phyloP scores from a whole-genome alignment of 2,329 filamentous ascomycete genomes.

The Escovopsis sp. region DNA sequence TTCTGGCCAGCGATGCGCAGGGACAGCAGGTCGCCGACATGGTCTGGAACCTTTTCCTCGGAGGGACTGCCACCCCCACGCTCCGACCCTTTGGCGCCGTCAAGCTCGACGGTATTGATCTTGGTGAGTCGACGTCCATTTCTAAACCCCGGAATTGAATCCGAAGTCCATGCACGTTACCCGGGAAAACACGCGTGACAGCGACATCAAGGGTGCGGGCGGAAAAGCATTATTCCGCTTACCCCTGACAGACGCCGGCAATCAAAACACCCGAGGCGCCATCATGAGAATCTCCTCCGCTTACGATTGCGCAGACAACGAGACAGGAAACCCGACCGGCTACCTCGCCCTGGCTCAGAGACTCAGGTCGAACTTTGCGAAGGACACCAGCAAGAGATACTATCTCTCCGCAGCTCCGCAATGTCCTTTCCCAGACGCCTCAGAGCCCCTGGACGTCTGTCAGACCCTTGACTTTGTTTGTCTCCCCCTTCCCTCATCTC shows the following conservation, averaged over 20 bases:
- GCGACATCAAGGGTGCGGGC: too few species aligned
- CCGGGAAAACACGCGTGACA: too few species aligned
- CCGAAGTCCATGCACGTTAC: too few species aligned
- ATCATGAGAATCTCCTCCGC: too few species aligned
- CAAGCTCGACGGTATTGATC: constrained; percentile 58
- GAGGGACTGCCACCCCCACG: constrained; percentile 20
- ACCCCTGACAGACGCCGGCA: too few species aligned
- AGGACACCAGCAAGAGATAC: constrained; percentile 6
- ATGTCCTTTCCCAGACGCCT: constrained; percentile 46
- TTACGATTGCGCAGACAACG: constrained; percentile 14
- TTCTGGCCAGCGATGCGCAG: constrained; percentile 27
- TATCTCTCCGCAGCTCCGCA: constrained; percentile 7
- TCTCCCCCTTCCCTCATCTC: too few species aligned
- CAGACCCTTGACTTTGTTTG: constrained; percentile 33
- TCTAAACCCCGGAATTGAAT: too few species aligned
- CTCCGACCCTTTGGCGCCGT: constrained; percentile 51
- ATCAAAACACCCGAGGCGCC: too few species aligned
- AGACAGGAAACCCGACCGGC: constrained; percentile 43
- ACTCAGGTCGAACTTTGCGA: constrained; percentile 33
- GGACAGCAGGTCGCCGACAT: constrained; percentile 41
- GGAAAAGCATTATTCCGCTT: too few species aligned
- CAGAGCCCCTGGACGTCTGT: constrained; percentile 17
- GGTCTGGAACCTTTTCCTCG: constrained; percentile 54
- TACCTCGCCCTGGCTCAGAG: constrained; percentile 46
- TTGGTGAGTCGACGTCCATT: constrained; percentile 23